Evolutionary conservation across 169 alveolate species (phyloP).

Genomic region (Plasmodium gonderi): DNA sequence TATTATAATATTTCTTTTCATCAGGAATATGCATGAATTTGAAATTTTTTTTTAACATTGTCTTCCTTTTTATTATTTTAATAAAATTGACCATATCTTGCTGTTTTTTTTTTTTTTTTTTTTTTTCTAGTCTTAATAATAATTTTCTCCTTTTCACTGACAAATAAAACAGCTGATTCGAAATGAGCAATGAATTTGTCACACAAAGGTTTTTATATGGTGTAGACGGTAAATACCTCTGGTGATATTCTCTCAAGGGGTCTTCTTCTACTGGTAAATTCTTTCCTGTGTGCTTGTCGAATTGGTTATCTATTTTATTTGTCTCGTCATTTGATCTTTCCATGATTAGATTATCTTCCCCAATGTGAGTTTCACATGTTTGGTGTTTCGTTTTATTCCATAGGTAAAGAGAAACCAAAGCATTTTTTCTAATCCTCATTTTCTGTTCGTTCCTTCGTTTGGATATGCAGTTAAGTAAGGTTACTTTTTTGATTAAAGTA

Average conservation of each 20-base stretch:
- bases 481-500: no score
- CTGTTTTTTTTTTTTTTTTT: neutral
- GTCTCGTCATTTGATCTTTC: neutral
- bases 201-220: neutral
- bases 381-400: no score
- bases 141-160: neutral
- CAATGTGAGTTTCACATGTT: neutral
- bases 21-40: neutral
- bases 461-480: no score
- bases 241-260: neutral
- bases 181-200: neutral
- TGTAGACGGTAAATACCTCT: neutral
- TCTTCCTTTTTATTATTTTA: neutral
- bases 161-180: neutral
- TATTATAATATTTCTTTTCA: neutral
- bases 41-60: neutral
- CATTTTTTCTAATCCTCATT: no score
- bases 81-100: neutral
- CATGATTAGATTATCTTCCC: neutral
- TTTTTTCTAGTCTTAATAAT: neutral
- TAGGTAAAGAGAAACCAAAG: no score
- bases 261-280: neutral
- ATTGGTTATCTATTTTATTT: neutral
- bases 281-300: neutral
- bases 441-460: no score